Base-by-base conservation (phyloP, 495 filamentous ascomycete genomes). In the Penicillium steckii region DNA sequence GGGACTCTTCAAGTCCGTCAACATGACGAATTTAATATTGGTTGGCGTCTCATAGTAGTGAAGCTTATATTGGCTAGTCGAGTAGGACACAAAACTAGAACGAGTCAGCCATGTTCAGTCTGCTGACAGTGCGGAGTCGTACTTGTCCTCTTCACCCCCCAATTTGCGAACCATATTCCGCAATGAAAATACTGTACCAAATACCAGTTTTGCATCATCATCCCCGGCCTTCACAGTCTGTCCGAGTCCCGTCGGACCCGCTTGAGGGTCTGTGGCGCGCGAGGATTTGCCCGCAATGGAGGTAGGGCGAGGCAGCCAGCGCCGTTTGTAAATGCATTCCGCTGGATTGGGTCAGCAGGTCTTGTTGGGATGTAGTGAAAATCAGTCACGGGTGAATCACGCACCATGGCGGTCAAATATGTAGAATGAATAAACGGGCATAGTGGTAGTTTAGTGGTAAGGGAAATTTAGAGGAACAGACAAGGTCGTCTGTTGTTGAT, bases 31-130 rank as follows among this genome's bases (percentile, higher is more conserved):
- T 62, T 96, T 95, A 64, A 94, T 85, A 64, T 86, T 93, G 46
- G 91, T 96, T 1, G 90, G 89, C 12, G 94, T 97, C 78, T 98
- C 94, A 80, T 96, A 97, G 76, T 95, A 98, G 76, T 98, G 94
- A 48, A 97, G 84, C 73, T 97, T 96, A 75, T 98, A 98, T 67
- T 96, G 89, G 57, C 80, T 86, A 46, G 94, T 98, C 59, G 88
- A 84, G 71, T 85, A 97, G 29, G 83, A 85, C 54, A 97, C 85
- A 71, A 97, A 97, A 68, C 87, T 92, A 48, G 32, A 19, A 43
- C 12, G n/a, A 18, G 30, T 9, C 18, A 27, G 33, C 8, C 10
- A 10, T 41, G 18, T 27, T 12, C 23, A 17, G 23, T 15, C 38
- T 21, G 29, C 19, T 27, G 45, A 37, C 52, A 13, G 2, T n/a